These are phyloP conservation scores for Marasmius sp. DNA, from an alignment of 1,284 basidiomycete species.

Conservation along the genomic window DNA sequence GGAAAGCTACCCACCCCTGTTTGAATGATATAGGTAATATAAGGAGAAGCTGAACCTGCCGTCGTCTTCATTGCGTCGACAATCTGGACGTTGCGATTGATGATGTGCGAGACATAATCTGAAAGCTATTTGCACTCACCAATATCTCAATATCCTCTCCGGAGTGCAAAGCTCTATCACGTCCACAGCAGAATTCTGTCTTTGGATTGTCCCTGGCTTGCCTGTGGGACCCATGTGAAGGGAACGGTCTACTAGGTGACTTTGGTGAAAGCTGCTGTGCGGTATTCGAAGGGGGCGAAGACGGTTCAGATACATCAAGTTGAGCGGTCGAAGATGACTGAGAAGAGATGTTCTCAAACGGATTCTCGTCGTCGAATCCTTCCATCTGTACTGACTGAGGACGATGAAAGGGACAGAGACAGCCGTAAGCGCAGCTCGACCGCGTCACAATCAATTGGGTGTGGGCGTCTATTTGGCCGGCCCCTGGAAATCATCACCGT, in stretches of 20 bases:
- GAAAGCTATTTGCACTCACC: constrained; percentile 43
- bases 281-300: constrained; percentile 53
- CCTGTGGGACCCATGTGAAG: constrained; percentile 54
- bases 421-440: neutral
- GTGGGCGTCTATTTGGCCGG: too few relatives aligned
- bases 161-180: constrained; percentile 75
- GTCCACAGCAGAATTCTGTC: constrained; percentile 72
- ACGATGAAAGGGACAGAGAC: neutral
- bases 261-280: constrained; percentile 40
- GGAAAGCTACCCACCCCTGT: constrained; percentile 69
- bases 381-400: constrained; percentile 47
- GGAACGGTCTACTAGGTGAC: constrained; percentile 45
- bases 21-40: constrained; percentile 93
- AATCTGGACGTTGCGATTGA: constrained; percentile 53
- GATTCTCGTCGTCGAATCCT: constrained; percentile 76
- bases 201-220: constrained; percentile 54
- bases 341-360: constrained; percentile 72
- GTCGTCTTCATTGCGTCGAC: constrained; percentile 94
- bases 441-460: neutral
- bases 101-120: neutral
- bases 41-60: constrained; percentile 81
- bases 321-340: constrained; percentile 63
- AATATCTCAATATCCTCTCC: constrained; percentile 78
- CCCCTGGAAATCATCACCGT: neutral
- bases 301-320: constrained; percentile 61